These are phyloP conservation scores for Fusarium temperatum DNA, from an alignment of 2,329 filamentous ascomycete genomes.

Conservation along the genomic window DNA sequence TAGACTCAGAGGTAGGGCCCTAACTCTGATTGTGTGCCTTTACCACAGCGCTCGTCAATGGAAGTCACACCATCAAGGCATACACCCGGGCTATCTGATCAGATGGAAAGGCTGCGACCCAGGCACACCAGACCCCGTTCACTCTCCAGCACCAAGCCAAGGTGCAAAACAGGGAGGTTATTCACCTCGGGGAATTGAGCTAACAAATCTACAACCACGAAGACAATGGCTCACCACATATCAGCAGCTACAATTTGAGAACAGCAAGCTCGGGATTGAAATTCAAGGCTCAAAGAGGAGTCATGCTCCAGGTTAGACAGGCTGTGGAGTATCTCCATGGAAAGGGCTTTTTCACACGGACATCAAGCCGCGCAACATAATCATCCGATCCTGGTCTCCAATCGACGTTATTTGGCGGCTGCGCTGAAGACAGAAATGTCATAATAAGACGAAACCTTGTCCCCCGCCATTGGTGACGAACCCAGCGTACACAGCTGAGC, in stretches of 20 bases:
- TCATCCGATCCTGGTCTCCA: slow-evolving; percentile 42
- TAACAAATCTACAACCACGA: neutral
- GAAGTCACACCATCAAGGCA: too few relatives aligned
- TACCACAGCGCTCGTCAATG: too few relatives aligned
- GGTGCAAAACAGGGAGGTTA: neutral
- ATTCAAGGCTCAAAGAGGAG: neutral
- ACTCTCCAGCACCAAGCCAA: neutral
- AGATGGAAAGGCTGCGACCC: too few relatives aligned
- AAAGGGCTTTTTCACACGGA: slow-evolving; percentile 42
- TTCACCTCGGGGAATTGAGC: neutral
- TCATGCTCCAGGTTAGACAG: slow-evolving; percentile 35
- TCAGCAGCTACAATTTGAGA: neutral
- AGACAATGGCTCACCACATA: neutral
- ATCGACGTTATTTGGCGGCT: slow-evolving; percentile 46
- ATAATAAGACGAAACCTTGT: neutral
- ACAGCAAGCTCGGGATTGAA: neutral
- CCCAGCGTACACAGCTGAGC: too few relatives aligned
- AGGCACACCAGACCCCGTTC: too few relatives aligned
- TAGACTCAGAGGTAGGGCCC: too few relatives aligned
- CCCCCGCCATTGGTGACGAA: neutral
- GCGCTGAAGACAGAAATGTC: slow-evolving; percentile 24
- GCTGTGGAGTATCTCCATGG: slow-evolving; percentile 44
- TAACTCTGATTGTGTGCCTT: too few relatives aligned
- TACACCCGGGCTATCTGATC: too few relatives aligned
- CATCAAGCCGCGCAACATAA: slow-evolving; percentile 46